Percentiles rank a stretch among this genome's conserved stretches.
These are phyloP conservation scores for Tympanopsis confertula DNA, from an alignment of 2,329 filamentous ascomycete genomes.

Conservation along the genomic window DNA sequence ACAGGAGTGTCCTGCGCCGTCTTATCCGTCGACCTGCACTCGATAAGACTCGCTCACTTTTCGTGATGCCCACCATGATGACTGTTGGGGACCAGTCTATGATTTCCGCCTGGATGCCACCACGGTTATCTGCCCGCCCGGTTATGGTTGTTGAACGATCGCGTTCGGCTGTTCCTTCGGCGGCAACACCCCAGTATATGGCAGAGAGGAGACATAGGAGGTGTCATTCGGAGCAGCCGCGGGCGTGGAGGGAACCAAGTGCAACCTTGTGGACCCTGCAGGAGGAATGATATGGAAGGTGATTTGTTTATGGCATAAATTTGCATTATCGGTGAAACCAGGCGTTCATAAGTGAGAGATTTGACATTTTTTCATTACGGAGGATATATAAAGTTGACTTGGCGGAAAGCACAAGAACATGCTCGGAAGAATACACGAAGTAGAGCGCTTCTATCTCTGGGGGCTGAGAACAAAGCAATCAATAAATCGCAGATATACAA, in stretches of 20 bases:
- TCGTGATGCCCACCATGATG: constrained; percentile 13
- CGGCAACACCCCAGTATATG: constrained; percentile 4
- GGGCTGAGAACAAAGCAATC: too few relatives aligned
- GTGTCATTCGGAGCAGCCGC: constrained; percentile 22
- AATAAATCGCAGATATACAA: too few relatives aligned
- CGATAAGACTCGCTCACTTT: constrained; percentile 16
- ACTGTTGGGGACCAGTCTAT: constrained; percentile 7
- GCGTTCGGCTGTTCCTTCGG: too few relatives aligned
- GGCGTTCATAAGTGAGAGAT: too few relatives aligned
- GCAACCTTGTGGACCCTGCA: constrained; percentile 19
- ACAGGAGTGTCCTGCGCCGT: too few relatives aligned
- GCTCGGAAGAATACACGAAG: too few relatives aligned
- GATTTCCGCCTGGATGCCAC: constrained; percentile 11
- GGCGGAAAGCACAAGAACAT: too few relatives aligned
- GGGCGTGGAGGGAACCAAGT: constrained; percentile 20
- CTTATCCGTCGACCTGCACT: constrained; percentile 16
- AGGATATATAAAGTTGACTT: too few relatives aligned
- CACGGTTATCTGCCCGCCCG: too few relatives aligned
- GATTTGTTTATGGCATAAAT: neutral
- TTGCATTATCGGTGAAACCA: neutral
- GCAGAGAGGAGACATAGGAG: constrained; percentile 16
- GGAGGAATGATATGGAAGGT: constrained; percentile 14
- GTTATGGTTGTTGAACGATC: too few relatives aligned
- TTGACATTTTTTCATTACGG: too few relatives aligned
- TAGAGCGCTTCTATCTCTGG: too few relatives aligned